These are phyloP conservation scores for Cladosporium cucumerinum DNA, from an alignment of 2,329 filamentous ascomycete species.

Conservation along the genomic window DNA sequence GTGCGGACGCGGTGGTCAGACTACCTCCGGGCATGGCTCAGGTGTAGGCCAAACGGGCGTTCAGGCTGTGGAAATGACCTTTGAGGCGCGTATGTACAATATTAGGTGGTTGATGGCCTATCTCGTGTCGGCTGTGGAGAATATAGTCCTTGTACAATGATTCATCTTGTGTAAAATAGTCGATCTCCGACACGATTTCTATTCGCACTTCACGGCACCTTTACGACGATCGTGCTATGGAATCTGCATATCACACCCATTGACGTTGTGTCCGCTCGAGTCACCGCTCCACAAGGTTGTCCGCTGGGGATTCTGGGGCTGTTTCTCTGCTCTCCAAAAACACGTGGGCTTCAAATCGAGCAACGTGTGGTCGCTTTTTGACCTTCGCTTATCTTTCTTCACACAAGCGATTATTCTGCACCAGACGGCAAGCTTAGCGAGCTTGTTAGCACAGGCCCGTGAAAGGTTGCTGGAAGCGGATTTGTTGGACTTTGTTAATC, in stretches of 20 bases:
- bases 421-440: constrained; percentile 1
- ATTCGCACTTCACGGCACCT: neutral
- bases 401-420: neutral
- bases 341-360: constrained; percentile 7
- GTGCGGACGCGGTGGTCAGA: constrained; percentile 5
- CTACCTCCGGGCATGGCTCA: neutral
- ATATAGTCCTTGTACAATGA: neutral
- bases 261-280: neutral
- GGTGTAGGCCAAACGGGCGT: neutral
- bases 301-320: neutral
- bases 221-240: neutral
- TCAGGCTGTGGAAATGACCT: neutral
- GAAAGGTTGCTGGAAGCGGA: neutral
- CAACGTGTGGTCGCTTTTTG: neutral
- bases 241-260: neutral
- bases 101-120: neutral
- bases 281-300: neutral
- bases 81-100: neutral
- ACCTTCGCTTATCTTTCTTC: constrained; percentile 3
- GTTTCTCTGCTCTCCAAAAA: neutral
- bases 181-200: neutral
- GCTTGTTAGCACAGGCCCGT: neutral
- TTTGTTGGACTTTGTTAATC: neutral
- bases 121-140: neutral
- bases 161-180: neutral